phyloP scores from a whole-genome alignment of 768 basidiomycete species.

The Macrolepiota dolichaula region DNA sequence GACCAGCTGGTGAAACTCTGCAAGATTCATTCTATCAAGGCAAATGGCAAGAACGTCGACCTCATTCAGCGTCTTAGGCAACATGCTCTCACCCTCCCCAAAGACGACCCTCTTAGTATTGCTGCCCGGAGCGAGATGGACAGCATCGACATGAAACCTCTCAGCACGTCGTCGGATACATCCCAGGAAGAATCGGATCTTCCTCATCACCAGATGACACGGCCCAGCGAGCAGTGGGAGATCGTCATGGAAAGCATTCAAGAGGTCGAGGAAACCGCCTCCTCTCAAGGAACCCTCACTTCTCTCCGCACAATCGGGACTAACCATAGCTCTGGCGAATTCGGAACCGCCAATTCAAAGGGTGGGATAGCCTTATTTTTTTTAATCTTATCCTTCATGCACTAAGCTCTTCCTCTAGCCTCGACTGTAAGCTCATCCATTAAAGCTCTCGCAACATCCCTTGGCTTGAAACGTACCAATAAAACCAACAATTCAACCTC shows the following conservation, averaged over 20 bases:
- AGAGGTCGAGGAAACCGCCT: constrained; percentile 55
- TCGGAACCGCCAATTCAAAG: constrained; percentile 66
- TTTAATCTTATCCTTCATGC: constrained; percentile 10
- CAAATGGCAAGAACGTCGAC: constrained; percentile 74
- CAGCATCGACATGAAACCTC: constrained; percentile 16
- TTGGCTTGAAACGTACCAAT: constrained; percentile 59
- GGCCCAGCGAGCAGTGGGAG: constrained; percentile 83
- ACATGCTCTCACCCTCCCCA: constrained; percentile 64
- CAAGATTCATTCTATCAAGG: constrained; percentile 80
- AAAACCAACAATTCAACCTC: constrained; percentile 20
- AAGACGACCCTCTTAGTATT: constrained; percentile 51
- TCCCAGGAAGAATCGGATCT: constrained; percentile 13
- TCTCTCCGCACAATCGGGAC: constrained; percentile 37
- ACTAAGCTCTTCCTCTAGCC: constrained; percentile 28
- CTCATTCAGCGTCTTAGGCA: constrained; percentile 65
- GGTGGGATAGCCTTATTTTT: constrained; percentile 32
- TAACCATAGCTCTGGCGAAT: constrained; percentile 51
- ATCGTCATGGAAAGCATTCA: constrained; percentile 81
- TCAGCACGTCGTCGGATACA: not conserved
- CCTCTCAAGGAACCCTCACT: constrained; percentile 45
- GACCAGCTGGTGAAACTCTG: constrained; percentile 83
- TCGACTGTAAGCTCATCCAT: constrained; percentile 71
- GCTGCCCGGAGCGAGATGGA: constrained; percentile 47
- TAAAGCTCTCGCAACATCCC: constrained; percentile 70
- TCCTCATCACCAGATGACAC: constrained; percentile 24